These are phyloP conservation scores for Trametes meyenii DNA, from an alignment of 768 basidiomycete species.

Conservation along the genomic window DNA sequence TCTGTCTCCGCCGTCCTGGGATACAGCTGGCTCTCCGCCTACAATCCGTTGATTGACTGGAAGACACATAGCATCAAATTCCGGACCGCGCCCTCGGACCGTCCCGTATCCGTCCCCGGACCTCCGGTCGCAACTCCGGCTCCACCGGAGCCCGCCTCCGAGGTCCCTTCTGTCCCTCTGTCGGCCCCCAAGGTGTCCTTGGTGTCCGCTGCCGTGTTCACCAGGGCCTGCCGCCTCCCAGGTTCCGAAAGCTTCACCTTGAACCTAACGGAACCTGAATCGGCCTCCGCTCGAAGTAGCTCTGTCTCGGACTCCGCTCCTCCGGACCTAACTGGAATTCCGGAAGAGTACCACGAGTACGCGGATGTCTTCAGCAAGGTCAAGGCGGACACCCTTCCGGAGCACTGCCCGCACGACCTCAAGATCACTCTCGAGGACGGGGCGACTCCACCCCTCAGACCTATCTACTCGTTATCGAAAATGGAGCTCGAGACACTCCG, in stretches of 20 bases:
- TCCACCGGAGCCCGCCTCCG: background rate
- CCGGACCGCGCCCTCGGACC: background rate
- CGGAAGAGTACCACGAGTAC: constrained; percentile 24
- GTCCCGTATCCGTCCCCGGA: background rate
- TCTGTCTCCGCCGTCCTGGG: constrained; percentile 18
- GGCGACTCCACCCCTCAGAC: background rate
- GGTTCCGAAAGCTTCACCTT: constrained; percentile 1
- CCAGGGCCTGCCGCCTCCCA: background rate
- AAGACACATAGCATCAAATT: constrained; percentile 6
- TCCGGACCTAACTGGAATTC: constrained; percentile 9
- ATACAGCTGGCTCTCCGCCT: constrained; percentile 22
- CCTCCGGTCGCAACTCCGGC: background rate
- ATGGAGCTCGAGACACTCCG: background rate
- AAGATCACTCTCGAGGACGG: background rate
- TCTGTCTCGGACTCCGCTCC: background rate
- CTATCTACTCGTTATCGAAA: background rate
- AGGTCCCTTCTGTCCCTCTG: background rate
- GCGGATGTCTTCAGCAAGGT: constrained; percentile 22
- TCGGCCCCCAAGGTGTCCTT: constrained; percentile 10
- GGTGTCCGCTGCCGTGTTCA: constrained; percentile 13
- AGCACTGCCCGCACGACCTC: background rate
- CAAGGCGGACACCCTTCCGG: background rate
- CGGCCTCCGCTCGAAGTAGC: background rate
- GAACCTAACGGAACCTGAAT: background rate
- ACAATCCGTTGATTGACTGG: constrained; percentile 32